Base-by-base conservation (phyloP, 2,329 filamentous ascomycete species). In the Neonectria magnoliae region DNA sequence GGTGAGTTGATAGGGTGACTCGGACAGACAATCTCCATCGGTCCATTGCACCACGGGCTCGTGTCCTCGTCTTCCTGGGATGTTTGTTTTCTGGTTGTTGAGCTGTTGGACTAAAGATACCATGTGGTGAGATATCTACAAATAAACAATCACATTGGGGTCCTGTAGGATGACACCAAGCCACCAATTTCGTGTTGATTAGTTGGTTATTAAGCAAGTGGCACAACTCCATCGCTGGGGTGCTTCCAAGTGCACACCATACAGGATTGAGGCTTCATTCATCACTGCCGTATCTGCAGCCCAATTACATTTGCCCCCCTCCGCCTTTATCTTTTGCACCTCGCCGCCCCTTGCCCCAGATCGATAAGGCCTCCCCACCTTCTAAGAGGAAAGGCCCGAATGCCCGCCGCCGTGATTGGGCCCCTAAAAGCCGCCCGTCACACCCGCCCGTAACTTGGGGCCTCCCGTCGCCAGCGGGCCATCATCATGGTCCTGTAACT, bases 311-410 rank as follows among this genome's bases (percentile, higher is more conserved):
- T 20, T 33, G 4, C 47, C 29, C 16, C 20, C 25, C 29, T 4
- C 31, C 33, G 31, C 22, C 22, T 25, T 25, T 25, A 25, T 2
- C 25, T 6, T 25, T 25, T 25, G 25, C 25, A 25, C 25, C 25
- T 5, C 25, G 25, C 25, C 25, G 31, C 29, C 31, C 51, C 44
- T 18, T 69, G 63, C 70, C 70, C 70, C 70, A 70, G 70, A 73
- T 70, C 61, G 61, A 71, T 71, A 70, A 69, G 55, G 54, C 53
- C 18, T 53, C 52, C 48, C 59, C 59, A 68, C 59, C 47, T 56
- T 22, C 51, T 33, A 25, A 44, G 58, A 68, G 65, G 68, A 68
- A 72, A 72, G 70, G 70, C 48, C 70, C 70, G 70, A 73, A 62
- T 71, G 56, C 42, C 14, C 60, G 50, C 55, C 58, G 66, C 60